phyloP scores from a whole-genome alignment of 306 rosid genomes.

The Medicago lupulina region DNA sequence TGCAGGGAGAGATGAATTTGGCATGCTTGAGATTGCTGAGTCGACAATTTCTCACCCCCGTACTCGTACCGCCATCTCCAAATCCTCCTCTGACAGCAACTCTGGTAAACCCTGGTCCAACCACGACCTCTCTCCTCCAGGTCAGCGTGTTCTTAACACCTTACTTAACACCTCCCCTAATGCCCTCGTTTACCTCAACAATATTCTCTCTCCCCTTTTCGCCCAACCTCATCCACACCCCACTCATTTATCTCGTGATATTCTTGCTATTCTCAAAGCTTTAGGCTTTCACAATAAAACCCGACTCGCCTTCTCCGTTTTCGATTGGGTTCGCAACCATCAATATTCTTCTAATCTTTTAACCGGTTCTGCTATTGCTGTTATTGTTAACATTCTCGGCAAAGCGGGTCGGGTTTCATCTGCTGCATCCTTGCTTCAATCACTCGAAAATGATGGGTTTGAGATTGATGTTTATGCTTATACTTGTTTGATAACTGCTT shows the following conservation, averaged over 20 bases:
- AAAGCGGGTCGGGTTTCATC: slow-evolving; percentile 66
- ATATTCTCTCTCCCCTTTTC: slow-evolving; percentile 45
- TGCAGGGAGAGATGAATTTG: slow-evolving; percentile 72
- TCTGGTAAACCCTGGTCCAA: slow-evolving; percentile 82
- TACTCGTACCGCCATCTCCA: slow-evolving; percentile 60
- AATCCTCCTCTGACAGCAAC: slow-evolving; percentile 65
- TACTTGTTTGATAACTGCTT: slow-evolving; percentile 79
- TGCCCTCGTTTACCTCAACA: slow-evolving; percentile 41
- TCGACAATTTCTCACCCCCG: slow-evolving; percentile 63
- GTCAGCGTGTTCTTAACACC: slow-evolving; percentile 59
- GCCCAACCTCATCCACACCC: slow-evolving; percentile 30
- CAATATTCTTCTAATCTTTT: slow-evolving; percentile 47
- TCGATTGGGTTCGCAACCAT: slow-evolving; percentile 59
- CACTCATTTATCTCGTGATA: slow-evolving; percentile 50
- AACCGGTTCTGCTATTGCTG: slow-evolving; percentile 63
- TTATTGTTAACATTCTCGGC: slow-evolving; percentile 71
- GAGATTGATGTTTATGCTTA: slow-evolving; percentile 78
- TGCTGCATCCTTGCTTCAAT: slow-evolving; percentile 60
- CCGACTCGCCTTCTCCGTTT: slow-evolving; percentile 65
- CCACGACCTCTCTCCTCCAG: slow-evolving; percentile 62
- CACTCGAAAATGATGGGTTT: slow-evolving; percentile 62
- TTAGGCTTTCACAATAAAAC: slow-evolving; percentile 63
- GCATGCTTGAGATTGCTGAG: slow-evolving; percentile 87
- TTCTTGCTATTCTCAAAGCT: slow-evolving; percentile 67
- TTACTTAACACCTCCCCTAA: slow-evolving; percentile 44